Percentiles rank a stretch among this genome's conserved stretches.
Evolutionary conservation across 2,329 filamentous ascomycete genomes (phyloP).

Genomic region (Aspergillus udagawae): DNA sequence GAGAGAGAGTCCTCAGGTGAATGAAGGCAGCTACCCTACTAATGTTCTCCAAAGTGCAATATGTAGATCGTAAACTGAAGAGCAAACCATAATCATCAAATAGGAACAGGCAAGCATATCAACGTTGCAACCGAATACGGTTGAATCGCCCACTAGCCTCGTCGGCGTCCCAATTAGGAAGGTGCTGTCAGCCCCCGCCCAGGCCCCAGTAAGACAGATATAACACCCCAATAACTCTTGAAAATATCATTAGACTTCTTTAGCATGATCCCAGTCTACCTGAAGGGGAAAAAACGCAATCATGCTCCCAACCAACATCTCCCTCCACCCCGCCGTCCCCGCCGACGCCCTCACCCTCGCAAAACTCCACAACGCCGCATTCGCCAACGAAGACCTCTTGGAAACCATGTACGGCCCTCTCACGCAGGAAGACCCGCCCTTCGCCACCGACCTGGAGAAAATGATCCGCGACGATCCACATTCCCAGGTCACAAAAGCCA

Average conservation of each 20-base stretch:
- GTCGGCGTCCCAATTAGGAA: background rate
- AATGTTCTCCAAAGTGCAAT: no score
- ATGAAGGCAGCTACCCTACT: no score
- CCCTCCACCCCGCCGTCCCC: background rate
- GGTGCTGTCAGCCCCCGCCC: background rate
- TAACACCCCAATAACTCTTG: no score
- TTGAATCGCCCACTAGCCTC: background rate
- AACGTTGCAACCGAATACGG: no score
- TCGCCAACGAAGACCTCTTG: background rate
- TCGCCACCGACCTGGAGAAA: background rate
- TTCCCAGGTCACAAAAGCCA: background rate
- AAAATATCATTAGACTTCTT: no score
- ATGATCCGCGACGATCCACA: background rate
- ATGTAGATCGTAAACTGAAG: no score
- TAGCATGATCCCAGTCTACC: no score
- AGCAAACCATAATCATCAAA: no score
- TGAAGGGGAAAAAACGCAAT: background rate
- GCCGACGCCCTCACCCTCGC: background rate
- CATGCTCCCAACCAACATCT: background rate
- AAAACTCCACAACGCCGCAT: background rate
- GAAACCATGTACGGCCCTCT: slow-evolving; percentile 3
- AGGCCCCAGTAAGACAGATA: background rate
- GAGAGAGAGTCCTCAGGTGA: no score
- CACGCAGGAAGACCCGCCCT: background rate
- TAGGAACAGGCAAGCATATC: no score